Percentiles rank a stretch among this genome's conserved stretches.
Conservation (phyloP, 495 filamentous ascomycete genomes). For the Corynascus novoguineensis region DNA sequence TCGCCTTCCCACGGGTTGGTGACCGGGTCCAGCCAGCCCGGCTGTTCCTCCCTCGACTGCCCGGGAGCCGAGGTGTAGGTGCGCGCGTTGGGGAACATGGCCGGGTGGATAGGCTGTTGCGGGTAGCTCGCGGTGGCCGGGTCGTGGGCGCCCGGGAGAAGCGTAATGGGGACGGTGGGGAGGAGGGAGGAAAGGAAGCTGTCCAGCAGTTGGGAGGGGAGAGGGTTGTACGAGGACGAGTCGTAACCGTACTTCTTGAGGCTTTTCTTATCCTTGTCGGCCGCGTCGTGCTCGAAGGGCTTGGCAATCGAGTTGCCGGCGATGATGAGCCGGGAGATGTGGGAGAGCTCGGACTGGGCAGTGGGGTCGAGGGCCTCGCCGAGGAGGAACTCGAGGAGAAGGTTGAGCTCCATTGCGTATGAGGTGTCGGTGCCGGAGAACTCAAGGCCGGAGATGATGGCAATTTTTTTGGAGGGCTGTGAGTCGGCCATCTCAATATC, state of each 20-base stretch:
- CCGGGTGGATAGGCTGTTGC: conserved; percentile 76
- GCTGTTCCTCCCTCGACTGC: conserved; percentile 13
- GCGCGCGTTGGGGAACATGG: conserved; percentile 72
- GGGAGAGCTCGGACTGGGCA: conserved; percentile 53
- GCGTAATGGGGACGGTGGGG: conserved; percentile 72
- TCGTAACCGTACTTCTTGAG: conserved; percentile 94
- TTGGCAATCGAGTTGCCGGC: conserved; percentile 77
- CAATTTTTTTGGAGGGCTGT: conserved; percentile 58
- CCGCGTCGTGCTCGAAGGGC: conserved; percentile 22
- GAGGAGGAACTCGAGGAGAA: conserved; percentile 81
- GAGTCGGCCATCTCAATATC: conserved; percentile 42
- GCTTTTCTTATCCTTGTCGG: conserved; percentile 29
- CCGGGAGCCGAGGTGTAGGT: conserved; percentile 42
- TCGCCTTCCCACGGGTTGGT: conserved; percentile 93
- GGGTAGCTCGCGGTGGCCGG: conserved; percentile 76
- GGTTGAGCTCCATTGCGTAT: conserved; percentile 64
- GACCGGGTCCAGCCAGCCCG: conserved; percentile 78
- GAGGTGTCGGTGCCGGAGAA: conserved; percentile 67
- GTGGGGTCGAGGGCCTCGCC: conserved; percentile 65
- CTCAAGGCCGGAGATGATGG: conserved; percentile 80
- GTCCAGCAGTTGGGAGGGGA: conserved; percentile 78
- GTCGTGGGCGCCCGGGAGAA: conserved; percentile 70
- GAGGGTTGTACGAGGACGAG: conserved; percentile 73
- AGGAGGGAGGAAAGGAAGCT: conserved; percentile 73
- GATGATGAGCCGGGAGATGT: conserved; percentile 81